These are phyloP conservation scores for Wilcoxina mikolae DNA, from an alignment of 495 filamentous ascomycete species.

Conservation along the genomic window DNA sequence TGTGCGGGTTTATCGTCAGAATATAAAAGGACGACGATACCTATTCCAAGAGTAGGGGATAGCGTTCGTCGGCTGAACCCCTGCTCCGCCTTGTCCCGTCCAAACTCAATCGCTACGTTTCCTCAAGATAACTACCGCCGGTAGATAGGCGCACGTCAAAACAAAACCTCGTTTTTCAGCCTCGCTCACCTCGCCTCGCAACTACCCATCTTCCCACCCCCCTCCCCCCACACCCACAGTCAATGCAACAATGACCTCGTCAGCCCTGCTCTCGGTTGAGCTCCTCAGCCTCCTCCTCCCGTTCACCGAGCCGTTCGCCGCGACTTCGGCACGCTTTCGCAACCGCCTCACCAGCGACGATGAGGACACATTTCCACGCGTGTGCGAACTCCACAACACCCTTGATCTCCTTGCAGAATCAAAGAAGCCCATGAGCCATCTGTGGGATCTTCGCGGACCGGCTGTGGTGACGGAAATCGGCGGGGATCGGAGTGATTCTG, in stretches of 20 bases:
- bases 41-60: no score
- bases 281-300: slow-evolving; percentile 15
- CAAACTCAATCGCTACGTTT: no score
- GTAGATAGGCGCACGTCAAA: no score
- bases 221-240: neutral
- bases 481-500: neutral
- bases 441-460: slow-evolving; percentile 9
- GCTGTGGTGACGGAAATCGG: neutral
- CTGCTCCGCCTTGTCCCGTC: no score
- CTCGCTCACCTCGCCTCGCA: neutral
- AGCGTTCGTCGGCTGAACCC: no score
- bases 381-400: slow-evolving; percentile 25
- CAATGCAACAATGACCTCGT: slow-evolving; percentile 14
- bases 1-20: no score
- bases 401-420: slow-evolving; percentile 13
- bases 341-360: slow-evolving; percentile 8
- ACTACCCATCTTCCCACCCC: neutral
- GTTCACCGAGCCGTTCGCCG: slow-evolving; percentile 16
- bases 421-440: slow-evolving; percentile 9
- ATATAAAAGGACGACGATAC: no score
- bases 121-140: no score
- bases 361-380: slow-evolving; percentile 18
- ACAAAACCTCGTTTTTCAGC: no score
- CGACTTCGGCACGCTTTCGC: slow-evolving; percentile 15
- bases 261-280: slow-evolving; percentile 13